Conservation (phyloP, 345 rosid species). For the Hypericum androsaemum region DNA sequence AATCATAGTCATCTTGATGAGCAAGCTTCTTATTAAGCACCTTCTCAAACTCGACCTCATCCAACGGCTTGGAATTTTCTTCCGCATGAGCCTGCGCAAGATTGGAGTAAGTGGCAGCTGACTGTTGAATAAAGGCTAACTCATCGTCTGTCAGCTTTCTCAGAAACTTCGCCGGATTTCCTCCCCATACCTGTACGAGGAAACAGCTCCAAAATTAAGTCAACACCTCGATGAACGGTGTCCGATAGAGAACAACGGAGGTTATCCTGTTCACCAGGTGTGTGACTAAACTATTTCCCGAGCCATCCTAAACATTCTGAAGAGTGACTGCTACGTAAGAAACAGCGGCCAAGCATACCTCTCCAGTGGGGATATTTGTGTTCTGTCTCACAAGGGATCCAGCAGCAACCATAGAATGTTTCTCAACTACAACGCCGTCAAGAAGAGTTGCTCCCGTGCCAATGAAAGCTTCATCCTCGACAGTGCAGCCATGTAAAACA, state of each 20-base stretch:
- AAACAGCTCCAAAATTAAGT: no score
- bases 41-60: conserved; percentile 84
- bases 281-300: no score
- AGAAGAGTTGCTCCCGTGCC: conserved; percentile 93
- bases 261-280: no score
- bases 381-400: conserved; percentile 96
- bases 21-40: conserved; percentile 78
- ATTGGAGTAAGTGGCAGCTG: conserved; percentile 73
- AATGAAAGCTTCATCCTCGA: conserved; percentile 81
- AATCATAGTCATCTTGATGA: conserved; percentile 59
- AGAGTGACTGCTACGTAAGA: no score
- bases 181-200: conserved; percentile 74
- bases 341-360: conserved; percentile 34
- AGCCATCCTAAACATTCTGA: no score
- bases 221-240: no score
- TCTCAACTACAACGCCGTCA: conserved; percentile 83
- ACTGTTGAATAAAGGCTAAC: conserved; percentile 56
- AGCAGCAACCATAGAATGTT: conserved; percentile 88
- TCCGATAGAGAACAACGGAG: no score
- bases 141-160: conserved; percentile 75
- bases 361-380: conserved; percentile 72
- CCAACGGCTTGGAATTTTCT: conserved; percentile 75
- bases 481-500: conserved; percentile 91
- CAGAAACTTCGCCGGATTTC: conserved; percentile 90
- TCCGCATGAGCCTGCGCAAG: conserved; percentile 82